Conservation (phyloP, 2,329 filamentous ascomycete genomes). For the Gnomoniopsis smithogilvyi region DNA sequence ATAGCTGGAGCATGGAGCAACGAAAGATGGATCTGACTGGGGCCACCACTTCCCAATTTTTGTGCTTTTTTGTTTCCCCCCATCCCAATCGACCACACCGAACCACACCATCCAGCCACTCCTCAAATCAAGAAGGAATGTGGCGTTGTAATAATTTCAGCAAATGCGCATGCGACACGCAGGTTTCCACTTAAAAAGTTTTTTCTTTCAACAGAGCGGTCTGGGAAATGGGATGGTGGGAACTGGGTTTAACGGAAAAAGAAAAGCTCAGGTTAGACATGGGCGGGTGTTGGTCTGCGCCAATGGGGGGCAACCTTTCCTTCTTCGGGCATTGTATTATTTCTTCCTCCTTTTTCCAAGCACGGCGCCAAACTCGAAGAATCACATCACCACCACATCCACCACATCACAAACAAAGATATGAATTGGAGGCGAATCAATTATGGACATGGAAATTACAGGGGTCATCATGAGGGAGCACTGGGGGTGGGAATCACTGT, state of each 20-base stretch:
- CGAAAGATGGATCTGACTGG: conserved; percentile 9
- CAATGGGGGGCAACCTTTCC: not conserved
- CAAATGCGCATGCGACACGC: not conserved
- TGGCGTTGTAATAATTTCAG: not conserved
- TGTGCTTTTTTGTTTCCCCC: not conserved
- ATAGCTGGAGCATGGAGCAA: conserved; percentile 16
- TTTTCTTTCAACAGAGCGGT: not conserved
- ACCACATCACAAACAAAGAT: not conserved
- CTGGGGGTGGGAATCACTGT: not conserved
- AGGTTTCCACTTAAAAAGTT: not conserved
- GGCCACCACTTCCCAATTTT: conserved; percentile 1
- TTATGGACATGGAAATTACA: not conserved
- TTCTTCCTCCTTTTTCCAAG: not conserved
- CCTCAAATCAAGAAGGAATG: not conserved
- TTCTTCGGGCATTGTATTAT: not conserved
- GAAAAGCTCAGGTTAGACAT: not conserved
- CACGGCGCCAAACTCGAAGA: not conserved
- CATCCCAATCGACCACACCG: not conserved
- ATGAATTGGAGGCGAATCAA: not conserved
- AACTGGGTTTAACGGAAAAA: not conserved
- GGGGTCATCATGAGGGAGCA: not conserved
- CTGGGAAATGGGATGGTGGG: not conserved
- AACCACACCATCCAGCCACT: not conserved
- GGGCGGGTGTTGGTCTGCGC: not conserved
- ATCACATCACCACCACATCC: not conserved